Evolutionary conservation across 805 yeast genomes (phyloP), one percentile per base, ranked within the genome.

Genomic region (Candida awuae): DNA sequence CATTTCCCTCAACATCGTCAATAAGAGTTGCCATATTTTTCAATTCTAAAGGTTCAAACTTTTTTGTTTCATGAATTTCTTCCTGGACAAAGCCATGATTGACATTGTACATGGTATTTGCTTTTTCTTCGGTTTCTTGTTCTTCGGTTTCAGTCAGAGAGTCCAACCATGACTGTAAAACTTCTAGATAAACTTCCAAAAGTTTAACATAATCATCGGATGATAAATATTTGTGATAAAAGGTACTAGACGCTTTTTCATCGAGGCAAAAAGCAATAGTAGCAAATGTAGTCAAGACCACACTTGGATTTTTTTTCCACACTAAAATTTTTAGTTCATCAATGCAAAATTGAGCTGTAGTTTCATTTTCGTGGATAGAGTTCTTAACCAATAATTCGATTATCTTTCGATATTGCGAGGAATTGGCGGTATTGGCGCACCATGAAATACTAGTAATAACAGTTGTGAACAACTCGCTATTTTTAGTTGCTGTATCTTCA

Each of bases 1-100:
- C 99, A 54, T 88, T 85, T 1, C 98, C 97, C 59, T 92, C 98
- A 8, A 90, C 84, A 45, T 90, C 97, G 58, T 92, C 97, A 34
- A 92, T 80, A 1, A 84, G 81, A 0, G 95, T 82, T 45, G 85
- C 77, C 14, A 86, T 77, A 34, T 77, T 77, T 48, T 84, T 84
- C 71, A 85, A 68, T 53, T 84, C 90, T 27, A 84, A 58, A 41
- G 78, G 84, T 45, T 82, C 87, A 37, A 66, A 67, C 3, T 65
- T 68, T 12, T 63, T 63, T 26, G 64, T 59, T 44, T 67, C 67
- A 35, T 63, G 68, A 19, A 72, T 65, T 41, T 71, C 62, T 32
- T 56, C 55, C 35, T 58, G 62, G 7, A 54, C 60, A 46, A 56
- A 57, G 2, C 56, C 58, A 32, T 52, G 59, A 26, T 58, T 59